Evolutionary conservation across 306 rosid species (phyloP), one percentile per base, ranked within the genome.

Genomic region (Fragaria iinumae): DNA sequence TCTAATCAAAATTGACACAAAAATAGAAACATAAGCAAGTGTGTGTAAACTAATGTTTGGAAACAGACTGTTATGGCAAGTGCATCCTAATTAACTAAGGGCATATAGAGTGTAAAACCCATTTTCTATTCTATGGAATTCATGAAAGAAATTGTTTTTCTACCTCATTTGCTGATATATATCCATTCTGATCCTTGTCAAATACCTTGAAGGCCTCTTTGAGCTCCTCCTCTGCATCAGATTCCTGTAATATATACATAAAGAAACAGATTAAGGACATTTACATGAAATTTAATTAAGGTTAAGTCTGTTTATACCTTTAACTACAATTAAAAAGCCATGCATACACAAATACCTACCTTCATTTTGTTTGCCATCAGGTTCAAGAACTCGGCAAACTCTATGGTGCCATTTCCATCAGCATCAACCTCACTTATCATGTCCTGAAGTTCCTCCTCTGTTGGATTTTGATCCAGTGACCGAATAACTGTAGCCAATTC

Each of bases 191-290:
- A 77, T 93, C 98, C 81, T 90, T 94, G 80, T 94, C 97, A 83
- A 94, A 94, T 63, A 94, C 98, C 81, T 91, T 91, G 88, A 94
- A 94, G 69, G 96, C 98, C 83, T 91, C 98, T 74, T 87, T 91
- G 1, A 91, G 93, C 80, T 94, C 98, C 59, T 94, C 98, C 74
- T 91, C 97, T 6, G 86, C 93, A 79, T 94, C 97, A 64, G 89
- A 90, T 49, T 94, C 97, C 98, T 94, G 72, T 39, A 8, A 70
- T 11, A 57, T 53, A 38, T 72, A 41, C 21, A 43, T 59, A 41
- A 3, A 73, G 18, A 43, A 73, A 25, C 69, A 73, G 5, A 12
- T 23, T 59, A 41, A 29, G 36, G 18, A 5, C 29, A 11, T 45
- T 4, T 4, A 10, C 3, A 43, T 74, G 45, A n/a, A 39, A 74